phyloP scores from a whole-genome alignment of 495 filamentous ascomycete species.

The Symbiotaphrina buchneri region DNA sequence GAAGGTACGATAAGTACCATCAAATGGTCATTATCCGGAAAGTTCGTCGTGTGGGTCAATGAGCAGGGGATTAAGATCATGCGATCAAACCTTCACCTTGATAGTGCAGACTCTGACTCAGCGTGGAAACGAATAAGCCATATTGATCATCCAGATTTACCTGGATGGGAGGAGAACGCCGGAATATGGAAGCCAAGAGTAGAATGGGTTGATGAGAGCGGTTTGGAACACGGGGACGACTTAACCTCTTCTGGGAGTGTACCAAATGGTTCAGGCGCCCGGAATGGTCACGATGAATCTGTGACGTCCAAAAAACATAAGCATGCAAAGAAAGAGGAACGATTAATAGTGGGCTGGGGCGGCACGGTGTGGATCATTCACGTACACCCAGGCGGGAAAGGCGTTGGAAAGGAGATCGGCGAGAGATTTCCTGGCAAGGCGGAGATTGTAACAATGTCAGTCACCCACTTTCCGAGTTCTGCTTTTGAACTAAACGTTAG shows the following conservation, averaged over 20 bases:
- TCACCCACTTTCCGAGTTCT: no score
- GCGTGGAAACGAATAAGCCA: constrained; percentile 95
- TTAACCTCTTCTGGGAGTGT: no score
- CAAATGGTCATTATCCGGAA: constrained; percentile 78
- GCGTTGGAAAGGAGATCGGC: constrained; percentile 42
- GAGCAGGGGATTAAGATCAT: constrained; percentile 96
- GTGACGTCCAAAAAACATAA: constrained; percentile 10
- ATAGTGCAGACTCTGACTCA: constrained; percentile 49
- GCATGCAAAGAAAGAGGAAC: constrained; percentile 32
- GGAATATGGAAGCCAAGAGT: constrained; percentile 76
- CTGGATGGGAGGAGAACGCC: constrained; percentile 84
- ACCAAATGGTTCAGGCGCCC: constrained; percentile 16
- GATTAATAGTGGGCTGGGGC: constrained; percentile 84
- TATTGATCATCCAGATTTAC: constrained; percentile 56
- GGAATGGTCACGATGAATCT: constrained; percentile 21
- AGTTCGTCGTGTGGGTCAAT: constrained; percentile 84
- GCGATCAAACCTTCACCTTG: constrained; percentile 68
- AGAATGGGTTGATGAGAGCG: constrained; percentile 77
- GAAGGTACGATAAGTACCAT: constrained; percentile 81
- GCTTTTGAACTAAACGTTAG: not conserved
- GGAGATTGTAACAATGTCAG: constrained; percentile 79
- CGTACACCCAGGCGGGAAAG: constrained; percentile 53
- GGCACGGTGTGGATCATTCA: constrained; percentile 90
- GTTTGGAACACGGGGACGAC: constrained; percentile 41
- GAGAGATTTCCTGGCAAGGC: constrained; percentile 56